Conservation (phyloP, 768 basidiomycete species). For the Mycena maculata region DNA sequence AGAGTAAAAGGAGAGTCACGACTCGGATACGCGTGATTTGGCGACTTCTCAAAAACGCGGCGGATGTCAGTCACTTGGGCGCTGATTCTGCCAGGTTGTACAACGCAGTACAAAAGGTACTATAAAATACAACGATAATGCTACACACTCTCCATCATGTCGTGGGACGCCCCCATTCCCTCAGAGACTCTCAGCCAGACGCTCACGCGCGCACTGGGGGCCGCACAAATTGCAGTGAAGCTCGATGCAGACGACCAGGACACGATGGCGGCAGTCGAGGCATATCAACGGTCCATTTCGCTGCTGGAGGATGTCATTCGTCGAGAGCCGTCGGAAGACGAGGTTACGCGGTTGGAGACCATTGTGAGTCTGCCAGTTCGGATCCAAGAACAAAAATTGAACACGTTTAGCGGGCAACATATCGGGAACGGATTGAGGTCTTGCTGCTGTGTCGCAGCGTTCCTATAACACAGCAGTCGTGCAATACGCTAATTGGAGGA, state of each 20-base stretch:
- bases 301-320: constrained; percentile 28
- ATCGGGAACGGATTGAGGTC: constrained; percentile 22
- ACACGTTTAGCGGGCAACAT: constrained; percentile 13
- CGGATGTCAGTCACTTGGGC: constrained; percentile 19
- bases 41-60: constrained; percentile 4
- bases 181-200: constrained; percentile 29
- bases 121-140: constrained; percentile 4
- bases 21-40: background rate
- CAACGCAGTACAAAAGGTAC: background rate
- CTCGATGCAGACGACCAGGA: constrained; percentile 31
- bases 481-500: background rate
- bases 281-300: constrained; percentile 24
- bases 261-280: constrained; percentile 19
- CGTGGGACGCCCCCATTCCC: constrained; percentile 20
- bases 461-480: constrained; percentile 21
- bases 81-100: constrained; percentile 23
- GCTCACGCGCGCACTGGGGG: constrained; percentile 28
- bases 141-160: constrained; percentile 4
- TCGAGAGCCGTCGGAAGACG: constrained; percentile 8
- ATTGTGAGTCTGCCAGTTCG: constrained; percentile 16
- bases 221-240: constrained; percentile 28
- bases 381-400: background rate
- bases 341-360: constrained; percentile 6
- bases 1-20: background rate
- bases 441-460: constrained; percentile 24